Evolutionary conservation across 768 basidiomycete genomes (phyloP).

Genomic region (Sporobolomyces pararoseus): DNA sequence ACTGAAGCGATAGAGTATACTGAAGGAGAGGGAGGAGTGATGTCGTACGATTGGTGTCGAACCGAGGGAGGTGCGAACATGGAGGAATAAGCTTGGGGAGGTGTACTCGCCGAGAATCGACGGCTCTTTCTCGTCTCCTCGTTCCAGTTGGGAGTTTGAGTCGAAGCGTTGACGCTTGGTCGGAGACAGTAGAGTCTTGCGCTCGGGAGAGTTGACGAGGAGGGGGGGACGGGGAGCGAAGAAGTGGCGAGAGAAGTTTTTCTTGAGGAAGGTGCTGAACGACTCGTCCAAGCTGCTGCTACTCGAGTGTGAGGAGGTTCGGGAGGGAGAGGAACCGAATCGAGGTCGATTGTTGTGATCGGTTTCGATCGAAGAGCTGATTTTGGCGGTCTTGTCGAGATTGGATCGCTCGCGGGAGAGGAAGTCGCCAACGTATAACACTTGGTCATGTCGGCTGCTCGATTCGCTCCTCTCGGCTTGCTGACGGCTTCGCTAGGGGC

Average conservation of each 20-base stretch:
- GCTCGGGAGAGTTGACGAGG: not conserved
- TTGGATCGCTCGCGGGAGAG: too few relatives aligned
- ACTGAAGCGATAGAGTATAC: slow-evolving; percentile 36
- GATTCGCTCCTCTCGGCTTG: slow-evolving; percentile 16
- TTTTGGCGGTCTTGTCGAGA: not conserved
- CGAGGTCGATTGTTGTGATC: too few relatives aligned
- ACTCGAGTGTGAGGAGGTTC: not conserved
- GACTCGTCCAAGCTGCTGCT: not conserved
- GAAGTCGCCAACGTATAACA: slow-evolving; percentile 1
- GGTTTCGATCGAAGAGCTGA: not conserved
- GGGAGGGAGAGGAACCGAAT: not conserved
- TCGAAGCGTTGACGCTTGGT: slow-evolving; percentile 14
- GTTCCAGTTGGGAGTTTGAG: slow-evolving; percentile 30
- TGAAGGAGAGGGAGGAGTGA: slow-evolving; percentile 24
- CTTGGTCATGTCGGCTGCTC: not conserved
- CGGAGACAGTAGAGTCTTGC: slow-evolving; percentile 23
- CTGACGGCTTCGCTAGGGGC: not conserved
- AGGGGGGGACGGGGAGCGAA: not conserved
- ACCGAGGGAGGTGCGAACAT: not conserved
- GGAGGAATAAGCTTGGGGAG: slow-evolving; percentile 13
- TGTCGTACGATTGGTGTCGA: not conserved
- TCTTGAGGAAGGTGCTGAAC: not conserved
- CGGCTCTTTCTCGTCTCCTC: not conserved
- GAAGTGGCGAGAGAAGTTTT: not conserved
- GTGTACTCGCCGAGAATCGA: slow-evolving; percentile 3